These are phyloP conservation scores for Tetracladium setigerum DNA, from an alignment of 495 filamentous ascomycete genomes.

Conservation along the genomic window DNA sequence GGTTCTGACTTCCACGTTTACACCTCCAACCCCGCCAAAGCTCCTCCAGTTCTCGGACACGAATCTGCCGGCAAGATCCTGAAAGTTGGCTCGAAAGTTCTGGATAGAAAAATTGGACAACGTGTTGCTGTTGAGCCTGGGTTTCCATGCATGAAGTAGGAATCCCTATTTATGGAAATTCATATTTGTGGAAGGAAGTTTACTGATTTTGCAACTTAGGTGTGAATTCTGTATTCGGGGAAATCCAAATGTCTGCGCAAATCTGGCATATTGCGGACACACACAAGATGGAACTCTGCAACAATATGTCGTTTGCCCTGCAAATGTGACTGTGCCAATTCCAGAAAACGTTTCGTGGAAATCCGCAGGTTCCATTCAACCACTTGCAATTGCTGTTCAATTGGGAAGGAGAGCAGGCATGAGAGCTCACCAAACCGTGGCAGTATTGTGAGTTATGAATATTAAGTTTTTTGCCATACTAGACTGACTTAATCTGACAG, in stretches of 20 bases:
- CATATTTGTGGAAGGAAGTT: too few relatives aligned
- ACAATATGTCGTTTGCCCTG: not conserved
- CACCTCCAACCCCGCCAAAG: slow-evolving; percentile 68
- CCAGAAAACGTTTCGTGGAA: not conserved
- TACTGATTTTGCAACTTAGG: too few relatives aligned
- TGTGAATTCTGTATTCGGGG: too few relatives aligned
- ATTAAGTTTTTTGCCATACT: too few relatives aligned
- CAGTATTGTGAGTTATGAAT: not conserved
- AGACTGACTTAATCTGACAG: too few relatives aligned
- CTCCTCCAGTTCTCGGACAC: slow-evolving; percentile 87
- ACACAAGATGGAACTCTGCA: too few relatives aligned
- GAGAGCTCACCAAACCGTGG: not conserved
- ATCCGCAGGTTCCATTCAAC: not conserved
- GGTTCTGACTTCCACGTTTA: slow-evolving; percentile 91
- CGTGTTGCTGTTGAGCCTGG: slow-evolving; percentile 79
- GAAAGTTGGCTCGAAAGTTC: slow-evolving; percentile 55
- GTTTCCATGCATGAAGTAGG: slow-evolving; percentile 73
- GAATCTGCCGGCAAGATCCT: slow-evolving; percentile 75
- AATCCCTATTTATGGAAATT: too few relatives aligned
- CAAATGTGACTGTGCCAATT: not conserved
- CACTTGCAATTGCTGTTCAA: not conserved
- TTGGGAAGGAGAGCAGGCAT: not conserved
- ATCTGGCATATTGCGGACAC: too few relatives aligned
- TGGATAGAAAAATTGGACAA: slow-evolving; percentile 55
- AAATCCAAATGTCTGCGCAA: too few relatives aligned